A percentile compares a stretch with the other conserved stretches of the same genome.
Evolutionary conservation across 1,284 basidiomycete genomes (phyloP).

Genomic region (Puccinia polysora): DNA sequence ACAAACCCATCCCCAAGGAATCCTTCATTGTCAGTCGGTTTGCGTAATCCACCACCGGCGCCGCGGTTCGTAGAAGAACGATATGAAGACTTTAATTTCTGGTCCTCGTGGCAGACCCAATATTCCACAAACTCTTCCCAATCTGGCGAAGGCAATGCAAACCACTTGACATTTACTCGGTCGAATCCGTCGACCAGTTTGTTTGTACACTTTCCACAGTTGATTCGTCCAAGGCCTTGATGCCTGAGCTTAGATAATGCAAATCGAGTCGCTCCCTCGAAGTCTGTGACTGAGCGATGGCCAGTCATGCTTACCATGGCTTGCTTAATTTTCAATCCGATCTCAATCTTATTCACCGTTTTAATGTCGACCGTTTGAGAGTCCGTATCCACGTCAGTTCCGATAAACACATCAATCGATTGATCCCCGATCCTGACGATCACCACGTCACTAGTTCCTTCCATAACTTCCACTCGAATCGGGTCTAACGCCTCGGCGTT

Average conservation of each 20-base stretch:
- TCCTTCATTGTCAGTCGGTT: slow-evolving; percentile 1
- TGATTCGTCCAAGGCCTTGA: neutral
- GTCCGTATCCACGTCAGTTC: neutral
- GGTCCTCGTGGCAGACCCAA: slow-evolving; percentile 41
- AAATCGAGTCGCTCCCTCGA: neutral
- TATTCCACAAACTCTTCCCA: slow-evolving; percentile 40
- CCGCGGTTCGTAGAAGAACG: neutral
- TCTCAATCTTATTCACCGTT: neutral
- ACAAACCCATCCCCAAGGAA: slow-evolving; percentile 24
- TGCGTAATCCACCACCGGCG: neutral
- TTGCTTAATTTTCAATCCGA: neutral
- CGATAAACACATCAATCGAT: neutral
- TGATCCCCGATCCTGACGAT: slow-evolving; percentile 6
- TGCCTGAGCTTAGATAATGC: neutral
- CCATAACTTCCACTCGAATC: neutral
- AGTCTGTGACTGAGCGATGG: neutral
- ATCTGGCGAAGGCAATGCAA: slow-evolving; percentile 14
- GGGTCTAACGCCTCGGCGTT: neutral
- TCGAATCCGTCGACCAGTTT: slow-evolving; percentile 21
- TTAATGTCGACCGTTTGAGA: neutral
- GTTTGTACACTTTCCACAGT: slow-evolving; percentile 14
- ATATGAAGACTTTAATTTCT: slow-evolving; percentile 2
- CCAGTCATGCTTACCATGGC: neutral
- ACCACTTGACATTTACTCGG: slow-evolving; percentile 5
- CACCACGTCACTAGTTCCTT: neutral